phyloP scores from a whole-genome alignment of 495 filamentous ascomycete species.

The Pyrenopolyporus hunteri region DNA sequence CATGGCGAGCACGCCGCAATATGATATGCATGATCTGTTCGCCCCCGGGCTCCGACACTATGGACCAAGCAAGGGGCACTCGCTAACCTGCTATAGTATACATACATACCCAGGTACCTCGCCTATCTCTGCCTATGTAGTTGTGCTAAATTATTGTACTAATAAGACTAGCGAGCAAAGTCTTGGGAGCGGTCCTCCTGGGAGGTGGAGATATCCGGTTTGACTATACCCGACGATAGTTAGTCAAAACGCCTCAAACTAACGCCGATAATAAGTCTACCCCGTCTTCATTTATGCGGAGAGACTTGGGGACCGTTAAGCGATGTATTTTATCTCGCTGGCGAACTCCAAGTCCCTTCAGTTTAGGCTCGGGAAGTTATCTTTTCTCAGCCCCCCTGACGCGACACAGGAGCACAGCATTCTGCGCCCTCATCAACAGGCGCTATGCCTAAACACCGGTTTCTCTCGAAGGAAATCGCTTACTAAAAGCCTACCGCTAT shows the following conservation, averaged over 20 bases:
- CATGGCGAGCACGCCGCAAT: neutral
- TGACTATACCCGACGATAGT: conserved; percentile 8
- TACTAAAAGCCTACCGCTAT: conserved; percentile 9
- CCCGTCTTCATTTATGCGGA: conserved; percentile 20
- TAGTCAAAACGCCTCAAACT: conserved; percentile 5
- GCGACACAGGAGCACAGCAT: neutral
- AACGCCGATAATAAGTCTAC: conserved; percentile 4
- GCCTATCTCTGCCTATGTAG: neutral
- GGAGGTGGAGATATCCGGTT: conserved; percentile 16
- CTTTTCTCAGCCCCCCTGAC: neutral
- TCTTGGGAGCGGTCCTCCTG: conserved; percentile 7
- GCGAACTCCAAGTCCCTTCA: neutral
- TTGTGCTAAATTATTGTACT: neutral
- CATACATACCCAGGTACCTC: neutral
- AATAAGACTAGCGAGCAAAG: conserved; percentile 26
- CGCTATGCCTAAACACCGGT: conserved; percentile 10
- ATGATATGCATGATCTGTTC: conserved; percentile 10
- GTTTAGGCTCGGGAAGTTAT: neutral
- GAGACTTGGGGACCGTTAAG: conserved; percentile 3
- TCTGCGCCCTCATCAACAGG: neutral
- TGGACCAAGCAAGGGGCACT: conserved; percentile 5
- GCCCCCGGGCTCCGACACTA: conserved; percentile 16
- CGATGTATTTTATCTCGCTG: conserved; percentile 2
- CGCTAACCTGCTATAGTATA: neutral
- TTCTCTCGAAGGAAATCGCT: neutral